Base-by-base conservation (phyloP, 2,329 filamentous ascomycete genomes). In the Hirsutella thompsonii region DNA sequence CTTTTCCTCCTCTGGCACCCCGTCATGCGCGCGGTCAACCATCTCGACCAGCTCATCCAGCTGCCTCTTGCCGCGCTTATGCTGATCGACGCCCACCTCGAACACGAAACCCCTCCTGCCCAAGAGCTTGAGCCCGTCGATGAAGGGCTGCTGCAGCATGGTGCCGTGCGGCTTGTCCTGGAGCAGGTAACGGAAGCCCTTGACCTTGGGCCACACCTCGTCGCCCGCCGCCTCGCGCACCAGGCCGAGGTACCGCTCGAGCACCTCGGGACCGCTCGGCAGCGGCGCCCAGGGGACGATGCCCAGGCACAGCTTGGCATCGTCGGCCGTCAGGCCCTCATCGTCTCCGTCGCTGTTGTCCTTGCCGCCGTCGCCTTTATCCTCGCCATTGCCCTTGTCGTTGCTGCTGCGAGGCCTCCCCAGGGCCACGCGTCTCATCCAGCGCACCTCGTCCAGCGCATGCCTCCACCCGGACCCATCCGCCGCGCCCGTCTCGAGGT, bases 201-300 rank as follows among this genome's bases (percentile, higher is more conserved):
- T 80, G 21, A 94, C 67, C 57, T 76, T 77, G 36, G 53, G 51
- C 79, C 78, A 92, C 14, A 74, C n/a, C n/a, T n/a, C 70, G 34
- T 69, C 66, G 1, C 81, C 83, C 0, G 81, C 79, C 41, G 64
- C 66, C 46, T 75, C 64, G 55, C 77, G 64, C 3, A 78, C 83
- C 14, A 68, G 54, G 0, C 59, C 60, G 5, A 94, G 64, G 57
- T 93, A 95, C 46, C 62, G 59, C 46, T 73, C 64, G 55, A 95
- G 61, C 1, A 68, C 70, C 5, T 59, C 65, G 0, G 70, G 55
- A 0, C 83, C 78, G 34, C 77, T 75, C 9, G 83, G 74, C 38
- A 95, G 56, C 0, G 89, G 89, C n/a, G 87, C 88, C 85, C 86
- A 95, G 1, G 86, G 79, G 4, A 95, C 72, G 47, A 88, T 75